Percentiles rank a stretch among this genome's conserved stretches.
Evolutionary conservation across 2,329 filamentous ascomycete species (phyloP).

Genomic region (Zymoseptoria crescenta): DNA sequence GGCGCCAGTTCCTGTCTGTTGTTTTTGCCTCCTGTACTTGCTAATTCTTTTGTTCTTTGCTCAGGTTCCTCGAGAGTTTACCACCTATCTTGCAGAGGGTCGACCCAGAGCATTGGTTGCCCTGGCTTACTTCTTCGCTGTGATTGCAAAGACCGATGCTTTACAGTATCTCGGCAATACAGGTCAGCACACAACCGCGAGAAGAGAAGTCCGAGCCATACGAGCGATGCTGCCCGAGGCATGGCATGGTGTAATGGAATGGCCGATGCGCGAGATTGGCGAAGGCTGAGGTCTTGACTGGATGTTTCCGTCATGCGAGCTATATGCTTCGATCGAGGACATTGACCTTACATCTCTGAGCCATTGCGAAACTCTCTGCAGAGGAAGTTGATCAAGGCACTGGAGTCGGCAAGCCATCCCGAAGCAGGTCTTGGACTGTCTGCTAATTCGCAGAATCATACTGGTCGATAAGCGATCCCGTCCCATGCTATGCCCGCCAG

Average conservation of each 20-base stretch:
- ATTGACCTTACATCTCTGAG: background rate
- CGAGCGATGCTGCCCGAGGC: slow-evolving; percentile 20
- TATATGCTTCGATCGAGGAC: background rate
- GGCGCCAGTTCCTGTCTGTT: background rate
- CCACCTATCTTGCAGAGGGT: slow-evolving; percentile 25
- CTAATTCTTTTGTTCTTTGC: background rate
- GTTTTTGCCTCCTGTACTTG: background rate
- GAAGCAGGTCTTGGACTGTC: background rate
- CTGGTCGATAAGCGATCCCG: background rate
- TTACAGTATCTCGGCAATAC: slow-evolving; percentile 26
- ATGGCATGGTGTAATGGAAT: slow-evolving; percentile 27
- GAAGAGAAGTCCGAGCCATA: slow-evolving; percentile 24
- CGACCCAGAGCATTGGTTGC: slow-evolving; percentile 29
- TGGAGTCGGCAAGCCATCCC: background rate
- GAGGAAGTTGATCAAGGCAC: background rate
- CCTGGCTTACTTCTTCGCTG: slow-evolving; percentile 29
- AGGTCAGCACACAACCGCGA: slow-evolving; percentile 17
- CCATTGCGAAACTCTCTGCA: background rate
- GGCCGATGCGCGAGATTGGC: slow-evolving; percentile 22
- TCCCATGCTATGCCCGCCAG: background rate
- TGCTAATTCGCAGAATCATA: background rate
- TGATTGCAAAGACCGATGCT: slow-evolving; percentile 22
- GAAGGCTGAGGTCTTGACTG: slow-evolving; percentile 4
- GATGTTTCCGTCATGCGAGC: background rate
- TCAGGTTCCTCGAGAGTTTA: slow-evolving; percentile 22